A percentile compares a stretch with the other conserved stretches of the same genome.
Conservation (phyloP, 192 early-diverging fungal genomes). For the Jimgerdemannia flammicorona region DNA sequence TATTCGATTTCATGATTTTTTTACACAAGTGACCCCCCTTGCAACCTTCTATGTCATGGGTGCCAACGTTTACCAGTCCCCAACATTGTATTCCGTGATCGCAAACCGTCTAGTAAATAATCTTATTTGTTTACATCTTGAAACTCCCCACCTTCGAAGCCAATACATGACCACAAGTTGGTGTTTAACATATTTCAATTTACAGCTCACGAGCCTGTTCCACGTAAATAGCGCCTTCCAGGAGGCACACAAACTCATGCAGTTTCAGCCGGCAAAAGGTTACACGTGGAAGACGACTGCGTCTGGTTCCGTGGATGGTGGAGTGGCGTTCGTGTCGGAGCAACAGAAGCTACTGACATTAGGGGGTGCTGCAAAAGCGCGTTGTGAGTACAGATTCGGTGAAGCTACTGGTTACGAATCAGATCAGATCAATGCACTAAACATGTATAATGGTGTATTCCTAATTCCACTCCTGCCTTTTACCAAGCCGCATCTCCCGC, state of each 20-base stretch:
- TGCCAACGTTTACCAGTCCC: conserved; percentile 72
- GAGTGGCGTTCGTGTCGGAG: neutral
- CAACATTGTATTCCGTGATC: conserved; percentile 65
- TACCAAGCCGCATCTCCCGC: neutral
- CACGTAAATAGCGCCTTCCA: conserved; percentile 55
- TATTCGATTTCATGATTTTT: neutral
- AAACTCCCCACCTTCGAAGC: too few species aligned
- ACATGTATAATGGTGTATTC: too few species aligned
- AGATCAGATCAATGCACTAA: too few species aligned
- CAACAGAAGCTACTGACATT: neutral
- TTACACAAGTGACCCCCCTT: conserved; percentile 42
- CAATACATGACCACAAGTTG: too few species aligned
- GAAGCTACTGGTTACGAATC: too few species aligned
- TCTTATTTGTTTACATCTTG: neutral
- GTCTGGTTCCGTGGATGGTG: neutral
- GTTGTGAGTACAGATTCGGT: neutral
- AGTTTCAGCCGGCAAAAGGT: conserved; percentile 56
- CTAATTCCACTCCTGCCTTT: too few species aligned
- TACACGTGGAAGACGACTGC: conserved; percentile 46
- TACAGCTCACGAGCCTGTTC: conserved; percentile 45
- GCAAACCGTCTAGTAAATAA: conserved; percentile 59
- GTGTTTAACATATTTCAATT: neutral
- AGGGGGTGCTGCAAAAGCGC: neutral
- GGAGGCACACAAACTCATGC: conserved; percentile 44
- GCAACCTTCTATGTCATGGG: conserved; percentile 68